Percentiles rank a stretch among this genome's conserved stretches.
Evolutionary conservation across 345 rosid species (phyloP).

Genomic region (Streptanthus diversifolius): DNA sequence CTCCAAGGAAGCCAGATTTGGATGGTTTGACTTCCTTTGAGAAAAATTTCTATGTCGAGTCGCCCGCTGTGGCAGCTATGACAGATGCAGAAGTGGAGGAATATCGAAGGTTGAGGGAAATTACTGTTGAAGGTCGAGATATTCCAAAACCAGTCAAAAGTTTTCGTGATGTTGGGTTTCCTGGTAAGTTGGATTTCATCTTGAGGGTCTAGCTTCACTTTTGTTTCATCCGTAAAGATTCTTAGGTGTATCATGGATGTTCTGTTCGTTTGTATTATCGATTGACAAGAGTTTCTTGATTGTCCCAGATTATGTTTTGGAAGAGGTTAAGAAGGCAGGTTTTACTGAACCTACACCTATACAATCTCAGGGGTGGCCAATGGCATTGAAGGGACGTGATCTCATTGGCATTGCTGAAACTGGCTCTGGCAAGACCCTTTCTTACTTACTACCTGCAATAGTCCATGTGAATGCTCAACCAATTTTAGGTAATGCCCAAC

Average conservation of each 20-base stretch:
- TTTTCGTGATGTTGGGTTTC: slow-evolving; percentile 82
- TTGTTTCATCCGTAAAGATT: no score
- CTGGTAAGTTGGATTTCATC: slow-evolving; percentile 45
- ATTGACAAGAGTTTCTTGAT: slow-evolving; percentile 7
- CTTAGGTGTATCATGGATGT: neutral
- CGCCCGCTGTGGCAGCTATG: slow-evolving; percentile 79
- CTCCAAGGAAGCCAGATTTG: slow-evolving; percentile 71
- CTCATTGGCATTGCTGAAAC: slow-evolving; percentile 98
- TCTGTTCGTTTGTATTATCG: neutral
- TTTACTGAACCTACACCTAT: slow-evolving; percentile 94
- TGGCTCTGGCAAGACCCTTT: slow-evolving; percentile 96
- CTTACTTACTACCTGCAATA: slow-evolving; percentile 90
- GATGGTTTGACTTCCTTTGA: slow-evolving; percentile 93
- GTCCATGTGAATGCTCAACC: slow-evolving; percentile 99
- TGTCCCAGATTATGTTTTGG: slow-evolving; percentile 79
- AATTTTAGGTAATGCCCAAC: slow-evolving; percentile 97
- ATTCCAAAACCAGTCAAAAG: slow-evolving; percentile 89
- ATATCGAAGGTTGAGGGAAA: slow-evolving; percentile 67
- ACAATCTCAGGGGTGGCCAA: slow-evolving; percentile 99
- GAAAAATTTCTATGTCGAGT: slow-evolving; percentile 91
- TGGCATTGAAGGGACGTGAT: slow-evolving; percentile 98
- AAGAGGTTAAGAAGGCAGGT: slow-evolving; percentile 91
- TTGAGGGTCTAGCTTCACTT: neutral
- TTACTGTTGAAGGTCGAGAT: slow-evolving; percentile 92
- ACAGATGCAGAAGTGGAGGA: slow-evolving; percentile 76